phyloP scores from a whole-genome alignment of 2,329 filamentous ascomycete genomes.

The Sclerotinia minor region DNA sequence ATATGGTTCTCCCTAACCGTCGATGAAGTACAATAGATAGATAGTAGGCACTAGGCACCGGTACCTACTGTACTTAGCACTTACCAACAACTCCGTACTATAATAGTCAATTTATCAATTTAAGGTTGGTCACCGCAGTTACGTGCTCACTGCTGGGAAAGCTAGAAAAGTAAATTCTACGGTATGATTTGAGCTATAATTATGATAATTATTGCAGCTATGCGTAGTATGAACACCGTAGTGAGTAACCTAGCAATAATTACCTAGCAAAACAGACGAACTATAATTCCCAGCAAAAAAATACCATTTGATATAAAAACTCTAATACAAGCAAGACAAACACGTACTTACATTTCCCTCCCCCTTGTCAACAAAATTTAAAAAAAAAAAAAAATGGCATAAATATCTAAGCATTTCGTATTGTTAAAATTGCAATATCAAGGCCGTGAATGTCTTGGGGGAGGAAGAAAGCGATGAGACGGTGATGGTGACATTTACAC shows the following conservation, averaged over 20 bases:
- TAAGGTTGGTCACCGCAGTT: neutral
- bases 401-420: neutral
- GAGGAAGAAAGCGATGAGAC: neutral
- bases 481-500: neutral
- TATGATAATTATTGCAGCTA: neutral
- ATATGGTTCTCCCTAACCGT: conserved; percentile 2
- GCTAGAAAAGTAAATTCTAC: neutral
- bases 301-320: too few relatives aligned
- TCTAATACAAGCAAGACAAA: too few relatives aligned
- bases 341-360: too few relatives aligned
- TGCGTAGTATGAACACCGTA: too few relatives aligned
- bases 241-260: too few relatives aligned
- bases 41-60: neutral
- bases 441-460: neutral
- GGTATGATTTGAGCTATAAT: neutral
- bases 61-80: neutral
- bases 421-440: neutral
- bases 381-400: neutral
- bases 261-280: neutral
- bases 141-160: neutral
- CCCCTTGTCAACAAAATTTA: neutral
- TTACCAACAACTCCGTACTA: too few relatives aligned
- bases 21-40: neutral
- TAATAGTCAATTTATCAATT: too few relatives aligned
- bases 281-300: too few relatives aligned